Evolutionary conservation across 2,329 filamentous ascomycete species (phyloP).

Genomic region (Tolypocladium pustulatum): DNA sequence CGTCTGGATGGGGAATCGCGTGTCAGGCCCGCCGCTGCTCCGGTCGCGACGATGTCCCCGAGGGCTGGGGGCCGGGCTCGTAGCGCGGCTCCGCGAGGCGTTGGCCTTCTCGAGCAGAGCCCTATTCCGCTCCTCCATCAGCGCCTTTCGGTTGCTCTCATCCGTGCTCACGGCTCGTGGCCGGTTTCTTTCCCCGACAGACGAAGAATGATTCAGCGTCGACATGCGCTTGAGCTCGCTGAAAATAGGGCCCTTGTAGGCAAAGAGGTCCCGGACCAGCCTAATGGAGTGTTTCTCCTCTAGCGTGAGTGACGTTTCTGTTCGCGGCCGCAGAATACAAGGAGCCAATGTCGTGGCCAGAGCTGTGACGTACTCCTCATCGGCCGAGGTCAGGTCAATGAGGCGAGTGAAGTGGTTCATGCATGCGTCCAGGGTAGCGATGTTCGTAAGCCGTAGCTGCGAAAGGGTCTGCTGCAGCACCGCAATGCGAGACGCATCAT

Average conservation of each 20-base stretch:
- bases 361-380: slow-evolving; percentile 69
- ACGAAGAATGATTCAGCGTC: slow-evolving; percentile 54
- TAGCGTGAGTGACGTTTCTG: slow-evolving; percentile 84
- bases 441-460: slow-evolving; percentile 90
- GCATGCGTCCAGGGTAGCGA: slow-evolving; percentile 94
- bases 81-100: slow-evolving; percentile 58
- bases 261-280: slow-evolving; percentile 81
- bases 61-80: slow-evolving; percentile 58
- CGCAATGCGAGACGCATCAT: slow-evolving; percentile 70
- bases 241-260: slow-evolving; percentile 92
- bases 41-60: slow-evolving; percentile 66
- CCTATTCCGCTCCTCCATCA: slow-evolving; percentile 87
- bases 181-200: slow-evolving; percentile 40
- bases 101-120: slow-evolving; percentile 62
- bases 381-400: slow-evolving; percentile 92
- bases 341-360: slow-evolving; percentile 69
- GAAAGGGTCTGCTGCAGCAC: slow-evolving; percentile 93
- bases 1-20: slow-evolving; percentile 74
- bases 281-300: slow-evolving; percentile 91
- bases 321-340: slow-evolving; percentile 78
- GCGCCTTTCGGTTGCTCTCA: slow-evolving; percentile 85
- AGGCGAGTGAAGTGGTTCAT: slow-evolving; percentile 97
- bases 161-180: slow-evolving; percentile 87
- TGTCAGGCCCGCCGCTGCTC: slow-evolving; percentile 62
- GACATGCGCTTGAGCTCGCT: slow-evolving; percentile 89